phyloP scores from a whole-genome alignment of 106 monocot genomes.

The Dendrobium chrysotoxum region DNA sequence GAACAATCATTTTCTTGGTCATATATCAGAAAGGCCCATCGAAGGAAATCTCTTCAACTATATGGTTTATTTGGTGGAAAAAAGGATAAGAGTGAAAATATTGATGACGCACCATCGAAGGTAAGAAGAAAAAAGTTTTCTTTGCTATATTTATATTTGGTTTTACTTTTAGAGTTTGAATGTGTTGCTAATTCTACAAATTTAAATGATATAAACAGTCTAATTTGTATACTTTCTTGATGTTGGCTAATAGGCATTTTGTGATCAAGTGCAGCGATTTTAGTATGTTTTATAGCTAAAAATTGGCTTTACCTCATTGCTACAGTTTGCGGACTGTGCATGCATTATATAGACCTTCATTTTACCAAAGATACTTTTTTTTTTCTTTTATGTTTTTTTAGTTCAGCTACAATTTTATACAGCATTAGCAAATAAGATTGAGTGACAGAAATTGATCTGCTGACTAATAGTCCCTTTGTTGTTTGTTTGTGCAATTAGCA shows the following conservation, averaged over 20 bases:
- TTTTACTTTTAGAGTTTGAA: neutral
- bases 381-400: neutral
- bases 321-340: neutral
- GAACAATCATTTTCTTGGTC: constrained; percentile 23
- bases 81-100: constrained; percentile 63
- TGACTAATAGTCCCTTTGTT: too few species aligned
- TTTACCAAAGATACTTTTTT: neutral
- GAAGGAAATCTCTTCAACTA: constrained; percentile 38
- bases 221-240: neutral
- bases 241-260: neutral
- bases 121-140: constrained; percentile 28
- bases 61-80: constrained; percentile 90
- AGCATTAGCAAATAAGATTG: too few species aligned
- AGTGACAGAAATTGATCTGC: too few species aligned
- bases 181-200: neutral
- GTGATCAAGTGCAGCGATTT: neutral
- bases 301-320: neutral
- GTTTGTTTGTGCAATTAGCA: too few species aligned
- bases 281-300: neutral
- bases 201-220: neutral
- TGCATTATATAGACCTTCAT: neutral
- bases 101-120: constrained; percentile 67
- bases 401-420: neutral
- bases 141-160: neutral
- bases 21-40: constrained; percentile 17